phyloP scores from a whole-genome alignment of 208 protist genomes.

The Zelonia costaricensis region DNA sequence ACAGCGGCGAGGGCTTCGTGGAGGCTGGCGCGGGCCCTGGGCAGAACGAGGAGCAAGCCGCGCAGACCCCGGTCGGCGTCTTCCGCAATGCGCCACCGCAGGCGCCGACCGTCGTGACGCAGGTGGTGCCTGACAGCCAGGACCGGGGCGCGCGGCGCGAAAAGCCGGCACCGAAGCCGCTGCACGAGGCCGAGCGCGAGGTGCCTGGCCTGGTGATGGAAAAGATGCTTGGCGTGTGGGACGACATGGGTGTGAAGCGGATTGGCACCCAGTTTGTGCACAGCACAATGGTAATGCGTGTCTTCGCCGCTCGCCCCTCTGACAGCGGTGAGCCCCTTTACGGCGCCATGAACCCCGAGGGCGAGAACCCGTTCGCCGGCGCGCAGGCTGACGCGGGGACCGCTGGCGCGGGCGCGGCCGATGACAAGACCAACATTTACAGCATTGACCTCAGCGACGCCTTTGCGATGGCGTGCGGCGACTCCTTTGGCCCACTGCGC shows the following conservation, averaged over 20 bases:
- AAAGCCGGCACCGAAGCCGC: constrained; percentile 77
- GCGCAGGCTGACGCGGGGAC: neutral
- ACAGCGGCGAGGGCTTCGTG: constrained; percentile 69
- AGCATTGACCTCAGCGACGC: constrained; percentile 35
- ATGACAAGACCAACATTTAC: constrained; percentile 13
- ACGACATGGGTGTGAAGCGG: constrained; percentile 68
- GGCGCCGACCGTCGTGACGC: constrained; percentile 18
- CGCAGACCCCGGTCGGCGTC: constrained; percentile 12
- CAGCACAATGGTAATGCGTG: constrained; percentile 89
- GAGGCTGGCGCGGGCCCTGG: constrained; percentile 65
- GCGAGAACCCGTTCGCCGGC: constrained; percentile 50
- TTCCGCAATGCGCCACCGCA: constrained; percentile 31
- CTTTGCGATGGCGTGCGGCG: constrained; percentile 49
- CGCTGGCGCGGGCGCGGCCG: neutral
- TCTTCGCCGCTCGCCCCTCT: constrained; percentile 69
- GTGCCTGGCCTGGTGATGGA: constrained; percentile 63
- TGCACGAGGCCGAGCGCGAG: constrained; percentile 72
- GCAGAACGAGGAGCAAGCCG: constrained; percentile 11
- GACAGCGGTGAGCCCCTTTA: constrained; percentile 49
- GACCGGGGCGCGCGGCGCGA: constrained; percentile 45
- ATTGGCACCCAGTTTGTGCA: constrained; percentile 80
- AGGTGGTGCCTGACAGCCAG: constrained; percentile 20
- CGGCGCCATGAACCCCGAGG: constrained; percentile 40
- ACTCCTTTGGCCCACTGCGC: constrained; percentile 49
- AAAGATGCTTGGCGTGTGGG: constrained; percentile 80